These are phyloP conservation scores for Suhomyces sp. DNA, from an alignment of 805 yeast species.

Conservation along the genomic window DNA sequence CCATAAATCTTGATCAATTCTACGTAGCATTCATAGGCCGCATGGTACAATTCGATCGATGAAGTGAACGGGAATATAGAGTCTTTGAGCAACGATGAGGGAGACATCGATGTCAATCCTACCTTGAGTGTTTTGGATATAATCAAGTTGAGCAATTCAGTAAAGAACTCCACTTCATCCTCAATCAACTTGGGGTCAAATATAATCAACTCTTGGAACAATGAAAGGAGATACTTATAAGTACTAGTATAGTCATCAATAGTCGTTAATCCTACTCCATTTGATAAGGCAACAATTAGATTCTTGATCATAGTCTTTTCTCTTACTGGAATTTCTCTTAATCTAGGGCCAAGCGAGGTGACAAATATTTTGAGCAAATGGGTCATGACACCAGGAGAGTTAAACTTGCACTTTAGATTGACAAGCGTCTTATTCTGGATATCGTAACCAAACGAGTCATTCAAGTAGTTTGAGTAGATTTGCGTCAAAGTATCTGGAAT, in stretches of 20 bases:
- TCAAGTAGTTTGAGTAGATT: constrained; percentile 29
- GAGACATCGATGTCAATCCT: constrained; percentile 30
- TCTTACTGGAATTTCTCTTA: constrained; percentile 19
- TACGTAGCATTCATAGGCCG: constrained; percentile 54
- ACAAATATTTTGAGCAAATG: constrained; percentile 27
- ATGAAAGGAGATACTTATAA: constrained; percentile 20
- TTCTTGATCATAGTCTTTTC: constrained; percentile 23
- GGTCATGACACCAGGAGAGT: constrained; percentile 22
- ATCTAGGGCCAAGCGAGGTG: constrained; percentile 38
- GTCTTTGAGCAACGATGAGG: constrained; percentile 38
- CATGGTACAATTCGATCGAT: constrained; percentile 35
- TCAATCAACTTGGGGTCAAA: constrained; percentile 35
- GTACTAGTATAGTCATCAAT: constrained; percentile 25
- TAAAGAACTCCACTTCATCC: constrained; percentile 30
- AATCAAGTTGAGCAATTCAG: constrained; percentile 23
- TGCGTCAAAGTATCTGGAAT: constrained; percentile 39
- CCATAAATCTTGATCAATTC: constrained; percentile 55
- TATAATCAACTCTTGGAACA: constrained; percentile 37
- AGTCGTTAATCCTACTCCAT: constrained; percentile 31
- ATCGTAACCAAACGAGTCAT: constrained; percentile 38
- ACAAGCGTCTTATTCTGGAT: constrained; percentile 29
- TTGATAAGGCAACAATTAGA: constrained; percentile 25
- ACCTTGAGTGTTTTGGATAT: constrained; percentile 35
- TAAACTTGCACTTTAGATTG: constrained; percentile 34
- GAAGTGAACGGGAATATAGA: constrained; percentile 47